Evolutionary conservation across 768 basidiomycete genomes (phyloP).

Genomic region (Agaricus bisporus): DNA sequence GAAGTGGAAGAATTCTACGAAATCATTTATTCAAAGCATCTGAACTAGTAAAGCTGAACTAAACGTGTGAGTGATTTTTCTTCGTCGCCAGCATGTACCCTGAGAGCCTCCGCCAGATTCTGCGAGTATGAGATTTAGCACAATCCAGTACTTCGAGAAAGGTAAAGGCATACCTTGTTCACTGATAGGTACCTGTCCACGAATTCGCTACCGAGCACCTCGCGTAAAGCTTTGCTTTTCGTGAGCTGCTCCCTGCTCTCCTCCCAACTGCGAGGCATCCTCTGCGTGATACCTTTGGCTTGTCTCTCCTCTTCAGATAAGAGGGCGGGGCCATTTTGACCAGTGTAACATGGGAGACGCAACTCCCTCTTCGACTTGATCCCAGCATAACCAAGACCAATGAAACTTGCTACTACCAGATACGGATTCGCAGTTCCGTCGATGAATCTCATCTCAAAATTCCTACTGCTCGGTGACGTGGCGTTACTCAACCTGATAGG

Average conservation of each 20-base stretch:
- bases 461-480: conserved; percentile 37
- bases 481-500: conserved; percentile 54
- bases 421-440: conserved; percentile 66
- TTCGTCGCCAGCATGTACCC: not conserved
- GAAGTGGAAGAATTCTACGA: no score
- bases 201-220: conserved; percentile 38
- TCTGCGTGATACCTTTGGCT: conserved; percentile 37
- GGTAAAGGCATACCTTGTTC: conserved; percentile 21
- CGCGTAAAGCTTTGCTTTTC: conserved; percentile 28
- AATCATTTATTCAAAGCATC: not conserved
- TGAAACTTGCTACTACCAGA: conserved; percentile 49
- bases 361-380: conserved; percentile 35
- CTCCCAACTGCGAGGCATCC: conserved; percentile 44
- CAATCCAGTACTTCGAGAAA: not conserved
- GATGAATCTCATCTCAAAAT: conserved; percentile 56
- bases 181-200: conserved; percentile 39
- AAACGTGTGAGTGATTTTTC: not conserved
- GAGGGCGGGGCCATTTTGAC: conserved; percentile 26
- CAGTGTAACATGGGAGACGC: conserved; percentile 27
- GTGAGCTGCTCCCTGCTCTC: conserved; percentile 37
- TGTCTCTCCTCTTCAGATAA: conserved; percentile 40
- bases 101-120: not conserved
- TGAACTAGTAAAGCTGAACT: not conserved
- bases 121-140: not conserved
- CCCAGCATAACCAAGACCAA: conserved; percentile 48